Base-by-base conservation (phyloP, 228 moss, liverwort and hornwort genomes). In the Sphagnum magellanicum region DNA sequence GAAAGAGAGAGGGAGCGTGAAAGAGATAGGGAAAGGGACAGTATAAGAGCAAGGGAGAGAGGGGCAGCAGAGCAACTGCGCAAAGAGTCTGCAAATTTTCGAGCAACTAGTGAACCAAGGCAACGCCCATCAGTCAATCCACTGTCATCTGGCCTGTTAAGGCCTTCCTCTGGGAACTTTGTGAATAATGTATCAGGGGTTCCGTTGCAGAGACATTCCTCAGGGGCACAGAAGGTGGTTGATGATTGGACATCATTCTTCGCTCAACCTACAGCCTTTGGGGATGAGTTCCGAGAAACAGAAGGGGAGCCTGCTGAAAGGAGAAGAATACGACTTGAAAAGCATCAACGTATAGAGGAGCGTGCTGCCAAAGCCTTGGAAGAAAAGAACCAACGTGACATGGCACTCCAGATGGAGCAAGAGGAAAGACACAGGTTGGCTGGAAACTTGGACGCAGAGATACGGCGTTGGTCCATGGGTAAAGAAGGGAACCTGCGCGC, bases 401-500 rank as follows among this genome's bases (percentile, higher is more conserved):
- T 85, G 69, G 86, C 86, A n/a, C 67, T 71, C 67, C 89, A 90
- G 64, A 90, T 84, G 70, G 94, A 98, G 67, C 98, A 98, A 84
- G 92, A 84, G 64, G 98, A 98, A 78, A 92, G 90, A 13, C 82
- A 83, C 61, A 81, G 87, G 61, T 69, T 81, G 1, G 82, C 90
- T 6, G 94, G 89, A 5, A 85, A 87, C 62, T 69, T 98, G 67
- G 98, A 98, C 52, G 81, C 92, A 8, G 92, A 98, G 64, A 94
- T 98, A 49, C 90, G 84, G 78, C 86, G 98, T 64, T 98, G 98
- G 98, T 82, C 98, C 58, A 89, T 87, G 4, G 98, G 98, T 7
- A 98, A 94, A 48, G 98, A 98, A 74, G 92, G 94, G 9, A 98
- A 98, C 16, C 70, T 98, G 81, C 90, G 98, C 55, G 98, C 98